Base-by-base conservation (phyloP, 1,139 yeast genomes). In the Candida sp. region DNA sequence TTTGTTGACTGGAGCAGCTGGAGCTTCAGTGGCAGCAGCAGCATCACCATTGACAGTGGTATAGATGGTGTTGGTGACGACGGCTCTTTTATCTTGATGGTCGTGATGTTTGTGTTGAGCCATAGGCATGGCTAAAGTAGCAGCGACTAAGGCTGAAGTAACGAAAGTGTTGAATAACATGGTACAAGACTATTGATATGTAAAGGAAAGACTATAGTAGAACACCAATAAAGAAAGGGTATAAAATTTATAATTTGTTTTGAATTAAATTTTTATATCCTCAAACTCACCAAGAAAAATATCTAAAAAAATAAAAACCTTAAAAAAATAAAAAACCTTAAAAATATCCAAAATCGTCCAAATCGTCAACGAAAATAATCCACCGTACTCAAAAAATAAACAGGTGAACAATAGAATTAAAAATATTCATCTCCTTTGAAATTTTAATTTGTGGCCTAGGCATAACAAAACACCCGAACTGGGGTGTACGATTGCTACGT, bases 131-230 rank as follows among this genome's bases (percentile, higher is more conserved):
- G 66, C 66, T 38, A 34, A 46, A 43, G 47, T 40, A 38, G 55
- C 52, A 45, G 57, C 59, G 48, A 66, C 66, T 45, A 75, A 52
- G 30, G 73, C 62, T 38, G 71, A 61, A 42, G 70, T 54, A 50
- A 66, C 55, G 50, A 70, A 47, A 47, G 73, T 67, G 52, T 70
- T 73, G 61, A 78, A 76, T 62, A 79, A 70, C 85, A 80, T 80
- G 34, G 34, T 32, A 32, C 6, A 7, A 25, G 29, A 32, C 19
- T 32, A 32, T 32, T 32, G 34, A 32, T 32, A 32, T 2, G 3
- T 2, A 32, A 32, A 32, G 34, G 34, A 32, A 32, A 32, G 34
- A 32, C 34, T 32, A 32, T 32, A 32, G 19, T 32, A 12, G 6
- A 32, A 32, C 34, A 32, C 34, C 34, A 32, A 32, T 32, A 12